phyloP scores from a whole-genome alignment of 768 basidiomycete genomes.

The Lyophyllum semitale region DNA sequence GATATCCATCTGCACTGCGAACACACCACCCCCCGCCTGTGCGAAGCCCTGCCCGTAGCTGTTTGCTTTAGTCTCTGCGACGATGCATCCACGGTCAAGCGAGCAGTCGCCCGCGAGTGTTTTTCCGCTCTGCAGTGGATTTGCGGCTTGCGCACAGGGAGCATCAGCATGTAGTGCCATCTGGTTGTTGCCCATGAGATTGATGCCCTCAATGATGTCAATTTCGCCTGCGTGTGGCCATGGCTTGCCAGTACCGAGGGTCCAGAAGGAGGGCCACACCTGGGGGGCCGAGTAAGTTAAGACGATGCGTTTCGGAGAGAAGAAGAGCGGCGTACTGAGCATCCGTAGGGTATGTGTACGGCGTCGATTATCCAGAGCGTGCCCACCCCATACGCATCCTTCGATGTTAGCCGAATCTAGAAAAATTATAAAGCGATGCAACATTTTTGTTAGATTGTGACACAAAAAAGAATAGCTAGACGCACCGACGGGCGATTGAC shows the following conservation, averaged over 20 bases:
- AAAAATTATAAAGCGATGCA: neutral
- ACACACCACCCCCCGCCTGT: conserved; percentile 53
- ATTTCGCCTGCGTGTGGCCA: conserved; percentile 50
- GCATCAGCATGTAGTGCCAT: conserved; percentile 54
- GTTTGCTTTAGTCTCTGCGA: conserved; percentile 40
- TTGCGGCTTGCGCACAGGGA: conserved; percentile 32
- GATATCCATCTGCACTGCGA: conserved; percentile 68
- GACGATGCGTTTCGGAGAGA: neutral
- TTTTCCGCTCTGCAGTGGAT: conserved; percentile 30
- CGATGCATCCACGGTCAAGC: conserved; percentile 42
- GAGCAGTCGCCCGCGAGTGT: conserved; percentile 33
- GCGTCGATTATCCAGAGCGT: conserved; percentile 45
- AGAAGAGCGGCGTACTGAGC: conserved; percentile 43
- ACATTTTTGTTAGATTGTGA: neutral
- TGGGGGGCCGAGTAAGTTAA: conserved; percentile 9
- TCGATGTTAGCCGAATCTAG: conserved; percentile 47
- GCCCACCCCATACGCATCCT: conserved; percentile 40
- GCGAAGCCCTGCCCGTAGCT: conserved; percentile 53
- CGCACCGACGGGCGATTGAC: conserved; percentile 60
- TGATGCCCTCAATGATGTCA: conserved; percentile 64
- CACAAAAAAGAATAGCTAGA: neutral
- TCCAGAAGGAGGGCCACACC: conserved; percentile 53
- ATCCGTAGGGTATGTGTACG: conserved; percentile 56
- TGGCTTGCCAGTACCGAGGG: conserved; percentile 32
- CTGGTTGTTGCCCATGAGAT: conserved; percentile 52